Conservation (phyloP, 2,329 filamentous ascomycete genomes). For the Pseudopyricularia javanii region DNA sequence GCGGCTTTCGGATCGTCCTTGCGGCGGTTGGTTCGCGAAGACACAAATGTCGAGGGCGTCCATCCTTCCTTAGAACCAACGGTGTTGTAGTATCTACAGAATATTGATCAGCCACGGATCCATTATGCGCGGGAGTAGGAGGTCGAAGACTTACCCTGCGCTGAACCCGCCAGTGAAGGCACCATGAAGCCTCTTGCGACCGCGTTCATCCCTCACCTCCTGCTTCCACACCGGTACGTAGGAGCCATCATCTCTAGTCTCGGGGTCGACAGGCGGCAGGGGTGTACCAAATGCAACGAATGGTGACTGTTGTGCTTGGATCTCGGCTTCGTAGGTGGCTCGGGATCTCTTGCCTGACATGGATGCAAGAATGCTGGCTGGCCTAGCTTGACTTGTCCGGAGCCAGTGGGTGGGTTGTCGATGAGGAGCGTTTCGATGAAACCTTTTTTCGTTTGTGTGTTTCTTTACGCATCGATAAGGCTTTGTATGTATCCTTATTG, state of each 20-base stretch:
- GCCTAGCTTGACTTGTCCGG: neutral
- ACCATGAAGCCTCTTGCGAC: slow-evolving; percentile 81
- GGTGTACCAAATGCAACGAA: slow-evolving; percentile 77
- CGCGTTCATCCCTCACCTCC: slow-evolving; percentile 86
- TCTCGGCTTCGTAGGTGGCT: slow-evolving; percentile 65
- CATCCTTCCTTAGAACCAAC: slow-evolving; percentile 98
- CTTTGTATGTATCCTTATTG: no score
- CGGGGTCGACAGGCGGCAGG: slow-evolving; percentile 63
- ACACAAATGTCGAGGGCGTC: slow-evolving; percentile 85
- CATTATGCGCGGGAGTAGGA: neutral
- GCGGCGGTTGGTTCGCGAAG: slow-evolving; percentile 68
- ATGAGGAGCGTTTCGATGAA: neutral
- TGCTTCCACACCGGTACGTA: slow-evolving; percentile 98
- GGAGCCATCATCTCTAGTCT: slow-evolving; percentile 76
- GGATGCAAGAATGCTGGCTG: slow-evolving; percentile 6
- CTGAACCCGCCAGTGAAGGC: slow-evolving; percentile 96
- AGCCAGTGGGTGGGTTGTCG: neutral
- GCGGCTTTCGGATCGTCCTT: slow-evolving; percentile 46
- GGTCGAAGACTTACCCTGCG: slow-evolving; percentile 57
- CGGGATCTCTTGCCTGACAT: slow-evolving; percentile 77
- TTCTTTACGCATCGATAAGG: no score
- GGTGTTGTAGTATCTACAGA: slow-evolving; percentile 83
- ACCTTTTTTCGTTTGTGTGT: no score
- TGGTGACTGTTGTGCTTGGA: slow-evolving; percentile 53
- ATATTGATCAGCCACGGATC: neutral